phyloP scores from a whole-genome alignment of 1,139 yeast species.

The Scheffersomyces segobiensis region DNA sequence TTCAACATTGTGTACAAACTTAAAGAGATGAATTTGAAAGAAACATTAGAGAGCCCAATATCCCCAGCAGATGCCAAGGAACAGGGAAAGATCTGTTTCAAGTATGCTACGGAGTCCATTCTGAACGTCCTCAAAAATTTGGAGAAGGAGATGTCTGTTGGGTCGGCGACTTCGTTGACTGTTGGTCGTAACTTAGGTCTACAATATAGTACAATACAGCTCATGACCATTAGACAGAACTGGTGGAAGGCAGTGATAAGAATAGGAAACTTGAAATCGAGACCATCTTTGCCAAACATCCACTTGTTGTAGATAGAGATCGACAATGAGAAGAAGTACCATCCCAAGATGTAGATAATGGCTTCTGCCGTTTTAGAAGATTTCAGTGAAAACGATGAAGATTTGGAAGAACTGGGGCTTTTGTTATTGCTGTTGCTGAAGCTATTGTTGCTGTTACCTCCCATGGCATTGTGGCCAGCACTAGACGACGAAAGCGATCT shows the following conservation, averaged over 20 bases:
- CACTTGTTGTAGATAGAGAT: constrained; percentile 93
- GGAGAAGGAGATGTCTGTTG: neutral
- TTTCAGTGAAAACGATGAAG: neutral
- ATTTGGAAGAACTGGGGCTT: neutral
- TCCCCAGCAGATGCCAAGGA: constrained; percentile 89
- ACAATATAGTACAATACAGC: constrained; percentile 43
- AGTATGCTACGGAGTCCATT: constrained; percentile 31
- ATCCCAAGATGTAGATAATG: constrained; percentile 38
- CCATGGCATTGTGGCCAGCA: neutral
- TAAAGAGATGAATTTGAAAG: constrained; percentile 75
- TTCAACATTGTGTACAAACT: constrained; percentile 92
- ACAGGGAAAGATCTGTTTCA: constrained; percentile 72
- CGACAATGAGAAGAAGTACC: constrained; percentile 65
- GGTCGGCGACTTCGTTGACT: constrained; percentile 9
- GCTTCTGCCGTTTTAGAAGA: constrained; percentile 8
- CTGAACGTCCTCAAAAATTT: constrained; percentile 17
- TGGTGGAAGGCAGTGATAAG: constrained; percentile 86
- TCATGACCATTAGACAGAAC: constrained; percentile 57
- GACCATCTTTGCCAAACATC: constrained; percentile 78
- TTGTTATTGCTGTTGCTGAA: neutral
- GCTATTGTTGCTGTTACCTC: neutral
- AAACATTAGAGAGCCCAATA: constrained; percentile 87
- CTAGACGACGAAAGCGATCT: neutral
- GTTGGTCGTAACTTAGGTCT: constrained; percentile 52
- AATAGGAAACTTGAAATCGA: constrained; percentile 80